Evolutionary conservation across 352 stramenopile species (phyloP).

Genomic region (Globisporangium acanthophoron): DNA sequence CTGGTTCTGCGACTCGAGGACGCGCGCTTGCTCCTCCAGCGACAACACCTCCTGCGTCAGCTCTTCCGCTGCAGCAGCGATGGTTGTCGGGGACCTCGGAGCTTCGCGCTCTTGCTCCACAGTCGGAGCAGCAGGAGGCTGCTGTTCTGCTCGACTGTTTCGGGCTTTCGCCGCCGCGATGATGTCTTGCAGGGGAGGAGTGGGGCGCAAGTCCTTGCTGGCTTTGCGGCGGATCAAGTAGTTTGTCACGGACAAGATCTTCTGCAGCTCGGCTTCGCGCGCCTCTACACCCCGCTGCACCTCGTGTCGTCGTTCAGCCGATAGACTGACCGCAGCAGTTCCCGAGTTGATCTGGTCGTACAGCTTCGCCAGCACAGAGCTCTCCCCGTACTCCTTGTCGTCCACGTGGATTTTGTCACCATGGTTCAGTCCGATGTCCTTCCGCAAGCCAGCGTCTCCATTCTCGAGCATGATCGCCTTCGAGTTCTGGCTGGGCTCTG

Average conservation of each 20-base stretch:
- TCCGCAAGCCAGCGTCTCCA: slow-evolving; percentile 61
- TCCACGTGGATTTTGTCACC: slow-evolving; percentile 89
- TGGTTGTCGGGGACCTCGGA: slow-evolving; percentile 29
- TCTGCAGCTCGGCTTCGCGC: slow-evolving; percentile 75
- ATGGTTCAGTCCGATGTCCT: slow-evolving; percentile 79
- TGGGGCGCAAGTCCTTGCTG: slow-evolving; percentile 28
- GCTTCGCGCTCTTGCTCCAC: slow-evolving; percentile 34
- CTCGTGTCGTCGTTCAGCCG: slow-evolving; percentile 80
- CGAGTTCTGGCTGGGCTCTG: slow-evolving; percentile 64
- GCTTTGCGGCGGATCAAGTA: slow-evolving; percentile 69
- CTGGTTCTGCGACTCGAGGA: slow-evolving; percentile 82
- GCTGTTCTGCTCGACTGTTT: slow-evolving; percentile 4
- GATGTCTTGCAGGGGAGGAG: slow-evolving; percentile 13
- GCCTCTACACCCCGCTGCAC: slow-evolving; percentile 82
- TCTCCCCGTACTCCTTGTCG: slow-evolving; percentile 68
- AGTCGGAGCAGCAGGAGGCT: slow-evolving; percentile 11
- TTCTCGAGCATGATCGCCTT: slow-evolving; percentile 67
- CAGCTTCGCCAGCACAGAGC: slow-evolving; percentile 76
- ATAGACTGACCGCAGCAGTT: slow-evolving; percentile 76
- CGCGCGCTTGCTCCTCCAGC: slow-evolving; percentile 72
- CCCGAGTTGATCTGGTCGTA: slow-evolving; percentile 82
- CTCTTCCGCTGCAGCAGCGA: slow-evolving; percentile 37
- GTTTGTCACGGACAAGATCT: slow-evolving; percentile 79
- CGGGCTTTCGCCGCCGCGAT: slow-evolving; percentile 16
- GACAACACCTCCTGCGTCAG: slow-evolving; percentile 51